Evolutionary conservation across 352 stramenopile species (phyloP).

Genomic region (Pythium dissotocum): DNA sequence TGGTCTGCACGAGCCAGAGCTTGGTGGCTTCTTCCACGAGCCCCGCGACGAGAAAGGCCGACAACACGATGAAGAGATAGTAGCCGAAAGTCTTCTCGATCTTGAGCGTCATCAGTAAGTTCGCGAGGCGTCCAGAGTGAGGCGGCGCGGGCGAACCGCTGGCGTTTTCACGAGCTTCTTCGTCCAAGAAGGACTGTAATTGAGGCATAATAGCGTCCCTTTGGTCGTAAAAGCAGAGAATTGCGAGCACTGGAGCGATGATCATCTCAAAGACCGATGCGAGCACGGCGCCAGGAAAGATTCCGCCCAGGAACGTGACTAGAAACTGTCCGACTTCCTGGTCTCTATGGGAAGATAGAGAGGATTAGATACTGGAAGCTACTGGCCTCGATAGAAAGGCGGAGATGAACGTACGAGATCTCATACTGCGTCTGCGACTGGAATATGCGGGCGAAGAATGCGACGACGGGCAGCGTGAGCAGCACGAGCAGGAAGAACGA

Average conservation of each 20-base stretch:
- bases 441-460: conserved; percentile 18
- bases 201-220: conserved; percentile 42
- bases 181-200: conserved; percentile 36
- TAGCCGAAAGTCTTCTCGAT: conserved; percentile 63
- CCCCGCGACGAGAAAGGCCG: conserved; percentile 57
- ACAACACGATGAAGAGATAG: conserved; percentile 53
- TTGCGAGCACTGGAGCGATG: conserved; percentile 39
- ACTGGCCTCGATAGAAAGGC: not conserved
- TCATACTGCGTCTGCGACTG: conserved; percentile 17
- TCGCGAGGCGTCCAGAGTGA: conserved; percentile 36
- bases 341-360: conserved; percentile 38
- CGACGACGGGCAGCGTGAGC: conserved; percentile 17
- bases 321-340: conserved; percentile 60
- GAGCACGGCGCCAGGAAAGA: conserved; percentile 43
- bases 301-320: conserved; percentile 54
- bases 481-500: conserved; percentile 23
- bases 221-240: conserved; percentile 66
- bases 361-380: not conserved
- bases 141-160: conserved; percentile 1
- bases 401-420: conserved; percentile 23
- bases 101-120: conserved; percentile 49
- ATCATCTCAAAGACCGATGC: conserved; percentile 41
- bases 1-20: conserved; percentile 63
- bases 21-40: conserved; percentile 71
- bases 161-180: conserved; percentile 7